phyloP scores from a whole-genome alignment of 2,329 filamentous ascomycete genomes.

The Trichoderma brevicompactum region DNA sequence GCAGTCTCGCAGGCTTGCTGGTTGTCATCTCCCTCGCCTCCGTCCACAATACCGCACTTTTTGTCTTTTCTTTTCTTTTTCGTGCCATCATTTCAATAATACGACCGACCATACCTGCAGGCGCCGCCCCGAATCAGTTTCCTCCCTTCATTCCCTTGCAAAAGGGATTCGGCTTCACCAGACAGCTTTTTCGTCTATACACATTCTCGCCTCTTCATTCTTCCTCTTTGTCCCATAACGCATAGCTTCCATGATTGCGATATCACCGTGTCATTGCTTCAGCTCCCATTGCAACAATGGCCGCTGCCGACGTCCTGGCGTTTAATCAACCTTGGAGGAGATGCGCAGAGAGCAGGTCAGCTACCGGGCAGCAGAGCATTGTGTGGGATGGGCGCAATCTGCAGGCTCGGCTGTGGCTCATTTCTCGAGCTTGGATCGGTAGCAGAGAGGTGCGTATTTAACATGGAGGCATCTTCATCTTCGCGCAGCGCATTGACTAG shows the following conservation, averaged over 20 bases:
- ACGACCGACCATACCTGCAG: background rate
- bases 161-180: conserved; percentile 3
- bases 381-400: conserved; percentile 38
- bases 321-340: conserved; percentile 5
- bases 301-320: conserved; percentile 26
- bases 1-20: background rate
- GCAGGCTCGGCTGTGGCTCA: conserved; percentile 38
- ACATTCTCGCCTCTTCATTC: background rate
- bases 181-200: background rate
- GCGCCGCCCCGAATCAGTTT: background rate
- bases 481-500: conserved; percentile 14
- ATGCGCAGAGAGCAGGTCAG: conserved; percentile 9
- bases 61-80: background rate
- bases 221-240: background rate
- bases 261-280: conserved; percentile 11
- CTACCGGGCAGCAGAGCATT: conserved; percentile 29
- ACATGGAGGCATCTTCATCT: conserved; percentile 3
- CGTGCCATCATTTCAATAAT: background rate
- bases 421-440: conserved; percentile 43
- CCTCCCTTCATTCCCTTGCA: conserved; percentile 12
- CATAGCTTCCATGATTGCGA: conserved; percentile 28
- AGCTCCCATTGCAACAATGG: conserved; percentile 27
- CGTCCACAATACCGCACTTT: background rate
- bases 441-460: conserved; percentile 32
- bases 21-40: background rate